These are phyloP conservation scores for Aristolochia contorta DNA, from an alignment of 164 flowering plant species.

Conservation along the genomic window DNA sequence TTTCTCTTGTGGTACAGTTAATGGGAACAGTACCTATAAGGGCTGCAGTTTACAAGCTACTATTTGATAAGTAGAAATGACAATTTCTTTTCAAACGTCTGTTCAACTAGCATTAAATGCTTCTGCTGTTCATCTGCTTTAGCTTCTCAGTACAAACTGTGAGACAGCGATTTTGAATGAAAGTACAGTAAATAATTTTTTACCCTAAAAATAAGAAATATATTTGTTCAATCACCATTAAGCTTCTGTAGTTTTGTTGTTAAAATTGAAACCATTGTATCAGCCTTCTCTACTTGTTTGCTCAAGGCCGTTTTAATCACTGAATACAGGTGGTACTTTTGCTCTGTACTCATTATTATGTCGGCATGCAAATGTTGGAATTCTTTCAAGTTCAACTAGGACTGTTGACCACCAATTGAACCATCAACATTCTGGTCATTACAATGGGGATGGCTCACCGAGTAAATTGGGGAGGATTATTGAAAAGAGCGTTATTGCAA, in stretches of 20 bases:
- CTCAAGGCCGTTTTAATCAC: background rate
- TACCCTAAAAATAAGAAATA: too few relatives aligned
- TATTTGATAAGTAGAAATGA: too few relatives aligned
- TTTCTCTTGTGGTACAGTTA: too few relatives aligned
- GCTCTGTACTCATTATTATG: slow-evolving; percentile 76
- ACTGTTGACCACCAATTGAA: slow-evolving; percentile 16
- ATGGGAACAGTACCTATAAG: too few relatives aligned
- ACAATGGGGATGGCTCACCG: slow-evolving; percentile 13
- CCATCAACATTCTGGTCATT: slow-evolving; percentile 12
- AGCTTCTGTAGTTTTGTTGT: too few relatives aligned
- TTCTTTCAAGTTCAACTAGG: slow-evolving; percentile 25
- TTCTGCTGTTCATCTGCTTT: too few relatives aligned
- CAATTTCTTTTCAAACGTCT: too few relatives aligned
- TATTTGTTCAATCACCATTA: too few relatives aligned
- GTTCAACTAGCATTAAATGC: too few relatives aligned
- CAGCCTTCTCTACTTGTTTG: background rate
- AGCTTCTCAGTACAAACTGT: background rate
- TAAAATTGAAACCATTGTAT: too few relatives aligned
- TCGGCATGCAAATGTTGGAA: slow-evolving; percentile 52
- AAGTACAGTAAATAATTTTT: background rate
- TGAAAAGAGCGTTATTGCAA: slow-evolving; percentile 51
- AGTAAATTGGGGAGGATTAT: slow-evolving; percentile 38
- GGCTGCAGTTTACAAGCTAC: too few relatives aligned
- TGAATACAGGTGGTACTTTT: slow-evolving; percentile 73
- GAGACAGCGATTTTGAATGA: background rate